Evolutionary conservation across 2,329 filamentous ascomycete genomes (phyloP), one percentile per base, ranked within the genome.

Genomic region (Emergomyces africanus): DNA sequence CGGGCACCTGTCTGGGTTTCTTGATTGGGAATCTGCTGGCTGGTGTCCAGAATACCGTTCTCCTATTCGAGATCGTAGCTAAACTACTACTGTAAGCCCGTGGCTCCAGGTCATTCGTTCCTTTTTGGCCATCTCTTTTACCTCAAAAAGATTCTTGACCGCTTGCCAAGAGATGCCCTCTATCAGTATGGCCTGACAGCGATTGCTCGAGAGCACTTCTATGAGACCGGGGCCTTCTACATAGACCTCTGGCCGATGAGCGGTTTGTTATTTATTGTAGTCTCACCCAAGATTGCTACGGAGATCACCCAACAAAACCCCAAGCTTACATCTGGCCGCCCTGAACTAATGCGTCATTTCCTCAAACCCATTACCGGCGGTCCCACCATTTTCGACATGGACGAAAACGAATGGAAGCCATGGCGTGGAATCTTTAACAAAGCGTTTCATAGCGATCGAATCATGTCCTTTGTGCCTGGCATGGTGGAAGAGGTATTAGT

Each of bases 181-280:
- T 69, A 71, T 6, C 74, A 77, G 50, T 64, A 64, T 23, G 65
- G 67, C 42, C 61, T 70, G 23, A 67, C 69, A 1, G 67, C 70
- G 14, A 65, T 78, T 41, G 66, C 67, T 39, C 67, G 71, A 41
- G 66, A 71, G 50, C 74, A 74, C 1, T 39, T 39, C 60, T 60
- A 72, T 23, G 65, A 76, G 3, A 66, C 65, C 5, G 67, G 71
- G 8, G 61, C 72, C 30, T 78, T 74, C 64, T 78, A 78, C 61
- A 57, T 78, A 4, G 76, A 79, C 61, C 59, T 74, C 2, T 79
- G 76, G 75, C 77, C 77, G 0, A 46, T 74, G 6, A 68, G 67
- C 2, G 66, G 64, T 5, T 63, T 66, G 0, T 66, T 72, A 15
- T 62, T 75, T 44, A 65, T 75, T 10, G 68, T 76, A 1, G 68